These are phyloP conservation scores for Dioscorea zingiberensis DNA, from an alignment of 106 monocot species.

Conservation along the genomic window DNA sequence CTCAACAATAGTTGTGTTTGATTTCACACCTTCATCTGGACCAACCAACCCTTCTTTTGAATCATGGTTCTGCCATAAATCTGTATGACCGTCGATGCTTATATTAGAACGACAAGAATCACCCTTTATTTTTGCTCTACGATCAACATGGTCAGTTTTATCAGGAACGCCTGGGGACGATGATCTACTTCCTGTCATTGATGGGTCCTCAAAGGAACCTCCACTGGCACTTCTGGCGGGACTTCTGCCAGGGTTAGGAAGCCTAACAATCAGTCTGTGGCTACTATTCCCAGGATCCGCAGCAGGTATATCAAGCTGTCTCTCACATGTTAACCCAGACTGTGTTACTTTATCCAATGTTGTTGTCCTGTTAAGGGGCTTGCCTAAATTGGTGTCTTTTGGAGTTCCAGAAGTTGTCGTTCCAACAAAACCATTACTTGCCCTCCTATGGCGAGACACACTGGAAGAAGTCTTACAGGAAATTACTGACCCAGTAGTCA, in stretches of 20 bases:
- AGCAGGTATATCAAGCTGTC: conserved; percentile 30
- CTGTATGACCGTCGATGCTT: conserved; percentile 12
- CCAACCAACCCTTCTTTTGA: conserved; percentile 22
- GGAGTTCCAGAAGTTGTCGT: conserved; percentile 22
- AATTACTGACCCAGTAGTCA: conserved; percentile 54
- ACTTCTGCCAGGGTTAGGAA: conserved; percentile 65
- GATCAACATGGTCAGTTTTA: conserved; percentile 45
- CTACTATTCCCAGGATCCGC: conserved; percentile 42
- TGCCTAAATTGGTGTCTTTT: conserved; percentile 43
- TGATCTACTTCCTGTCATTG: conserved; percentile 35
- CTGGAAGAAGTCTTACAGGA: conserved; percentile 44
- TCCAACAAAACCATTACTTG: conserved; percentile 53
- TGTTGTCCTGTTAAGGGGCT: conserved; percentile 25
- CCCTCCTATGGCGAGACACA: conserved; percentile 58
- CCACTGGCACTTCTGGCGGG: conserved; percentile 39
- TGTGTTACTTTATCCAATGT: conserved; percentile 42
- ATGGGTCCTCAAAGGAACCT: conserved; percentile 49
- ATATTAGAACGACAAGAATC: conserved; percentile 18
- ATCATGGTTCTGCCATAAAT: conserved; percentile 37
- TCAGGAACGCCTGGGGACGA: conserved; percentile 56
- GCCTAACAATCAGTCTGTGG: conserved; percentile 78
- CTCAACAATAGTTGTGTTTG: conserved; percentile 13
- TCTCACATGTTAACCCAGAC: conserved; percentile 40
- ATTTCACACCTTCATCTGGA: conserved; percentile 37
- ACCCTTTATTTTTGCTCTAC: conserved; percentile 27